Base-by-base conservation (phyloP, 495 filamentous ascomycete genomes). In the Penicillium coffeae region DNA sequence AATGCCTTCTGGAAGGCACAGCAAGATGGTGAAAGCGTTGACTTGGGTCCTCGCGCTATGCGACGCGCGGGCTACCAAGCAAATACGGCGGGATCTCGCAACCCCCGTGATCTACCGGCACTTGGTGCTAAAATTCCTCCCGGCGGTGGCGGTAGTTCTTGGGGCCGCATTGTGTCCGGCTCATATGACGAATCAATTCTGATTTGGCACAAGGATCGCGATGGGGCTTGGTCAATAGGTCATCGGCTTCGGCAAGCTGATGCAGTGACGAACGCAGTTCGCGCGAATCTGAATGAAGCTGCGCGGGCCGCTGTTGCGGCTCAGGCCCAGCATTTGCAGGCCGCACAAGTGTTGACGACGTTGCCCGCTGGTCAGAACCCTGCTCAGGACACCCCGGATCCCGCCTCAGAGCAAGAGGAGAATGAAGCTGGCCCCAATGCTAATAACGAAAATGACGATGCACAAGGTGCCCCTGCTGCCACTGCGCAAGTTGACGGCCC, bases 101-200 rank as follows among this genome's bases (percentile, higher is more conserved):
- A 84, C 36, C 89, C 89, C 3, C 78, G 84, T 34, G 83, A 93
- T 57, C 85, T 94, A 46, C 82, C 78, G 42, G 85, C 87, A 0
- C 75, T 86, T 39, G 90, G 90, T 6, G 89, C 89, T 2, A 88
- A 84, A 51, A 75, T 96, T 9, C 90, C 90, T 16, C 90, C 90
- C 2, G 90, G 90, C 21, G 90, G 90, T 13, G 90, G 90, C 16
- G 90, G 90, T 13, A 88, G 89, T 59, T 75, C 75, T 51, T 92
- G 92, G 76, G 85, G 83, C 19, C 80, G 90, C 14, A 97, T 98
- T 48, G 88, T 98, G 15, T 94, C 89, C 12, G 93, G 93, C 18
- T 95, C 89, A 6, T 98, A 98, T 56, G 93, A 98, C 55, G 89
- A 96, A 69, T 88, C 82, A 32, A 88, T 98, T 48, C 87, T 96